These are phyloP conservation scores for Phellopilus nigrolimitatus DNA, from an alignment of 1,284 basidiomycete species.

Conservation along the genomic window DNA sequence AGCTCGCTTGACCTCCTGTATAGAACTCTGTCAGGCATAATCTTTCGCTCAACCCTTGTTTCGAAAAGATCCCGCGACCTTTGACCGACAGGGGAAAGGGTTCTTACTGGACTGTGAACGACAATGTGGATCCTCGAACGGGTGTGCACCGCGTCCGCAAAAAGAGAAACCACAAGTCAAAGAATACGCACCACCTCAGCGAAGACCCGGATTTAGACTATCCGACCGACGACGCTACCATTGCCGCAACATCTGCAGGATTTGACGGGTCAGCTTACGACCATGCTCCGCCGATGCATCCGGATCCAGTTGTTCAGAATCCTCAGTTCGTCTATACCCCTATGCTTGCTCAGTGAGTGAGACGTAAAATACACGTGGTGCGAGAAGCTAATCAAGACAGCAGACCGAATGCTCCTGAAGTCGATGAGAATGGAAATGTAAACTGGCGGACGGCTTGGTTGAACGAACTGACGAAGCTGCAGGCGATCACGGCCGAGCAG, in stretches of 20 bases:
- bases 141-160: slow-evolving; percentile 80
- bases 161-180: slow-evolving; percentile 49
- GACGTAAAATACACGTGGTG: too few relatives aligned
- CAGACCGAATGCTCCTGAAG: slow-evolving; percentile 42
- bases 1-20: background rate
- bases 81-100: slow-evolving; percentile 84
- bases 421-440: slow-evolving; percentile 72
- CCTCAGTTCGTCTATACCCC: slow-evolving; percentile 4
- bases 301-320: slow-evolving; percentile 1
- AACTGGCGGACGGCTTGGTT: slow-evolving; percentile 74
- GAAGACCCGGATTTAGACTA: slow-evolving; percentile 49
- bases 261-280: slow-evolving; percentile 5
- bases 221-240: slow-evolving; percentile 30
- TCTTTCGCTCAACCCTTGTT: slow-evolving; percentile 88
- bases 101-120: slow-evolving; percentile 85
- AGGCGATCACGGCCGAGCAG: slow-evolving; percentile 68
- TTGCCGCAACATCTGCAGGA: background rate
- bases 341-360: slow-evolving; percentile 10
- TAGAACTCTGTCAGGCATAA: slow-evolving; percentile 95
- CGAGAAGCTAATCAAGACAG: background rate
- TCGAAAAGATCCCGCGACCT: slow-evolving; percentile 86
- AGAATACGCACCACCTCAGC: slow-evolving; percentile 32
- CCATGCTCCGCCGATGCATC: slow-evolving; percentile 5
- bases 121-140: slow-evolving; percentile 79
- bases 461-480: slow-evolving; percentile 70